Evolutionary conservation across 257 asterid genomes (phyloP), one percentile per base, ranked within the genome.

Genomic region (Solanum gracilifrons): DNA sequence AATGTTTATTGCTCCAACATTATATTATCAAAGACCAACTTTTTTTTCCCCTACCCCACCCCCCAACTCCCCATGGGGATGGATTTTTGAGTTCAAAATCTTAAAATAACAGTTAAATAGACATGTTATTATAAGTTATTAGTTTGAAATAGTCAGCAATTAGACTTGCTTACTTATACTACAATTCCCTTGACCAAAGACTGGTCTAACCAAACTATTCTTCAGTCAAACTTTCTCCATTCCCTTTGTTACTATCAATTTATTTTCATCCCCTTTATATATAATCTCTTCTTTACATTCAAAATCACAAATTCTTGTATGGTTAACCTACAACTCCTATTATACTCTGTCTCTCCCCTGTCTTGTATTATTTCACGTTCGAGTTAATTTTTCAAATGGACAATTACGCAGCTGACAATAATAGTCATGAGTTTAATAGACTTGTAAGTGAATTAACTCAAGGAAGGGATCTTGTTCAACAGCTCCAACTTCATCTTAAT

Each of bases 381-480:
- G 41, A 85, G 41, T 20, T 77, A 9, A 43, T 66, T 55, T 39
- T 27, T 13, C 5, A 58, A 48, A 94, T 95, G 98, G 94, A 93
- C 76, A 91, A 90, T 32, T 79, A 87, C 6, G 83, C 87, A 16
- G 90, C 20, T 80, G 58, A 15, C 11, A 77, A 93, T 77, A 41
- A 25, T 71, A 48, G 31, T 60, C 29, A 60, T 39, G 96, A 90
- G 46, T 13, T 90, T 18, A 77, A 86, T 37, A 91, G 88, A 84
- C 83, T 93, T 36, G 90, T 90, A 43, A 92, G 48, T 23, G 97
- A 95, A 93, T 88, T 96, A 23, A 89, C 84, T 33, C 89, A 82
- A 55, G 99, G 99, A 48, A 90, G 90, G 87, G 99, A 95, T 41
- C 62, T 91, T 37, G 95, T 95, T 10, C 87, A 82, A 88, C 98